Evolutionary conservation across 2,329 filamentous ascomycete species (phyloP), one percentile per base, ranked within the genome.

Genomic region (Pyrenochaeta sp.): DNA sequence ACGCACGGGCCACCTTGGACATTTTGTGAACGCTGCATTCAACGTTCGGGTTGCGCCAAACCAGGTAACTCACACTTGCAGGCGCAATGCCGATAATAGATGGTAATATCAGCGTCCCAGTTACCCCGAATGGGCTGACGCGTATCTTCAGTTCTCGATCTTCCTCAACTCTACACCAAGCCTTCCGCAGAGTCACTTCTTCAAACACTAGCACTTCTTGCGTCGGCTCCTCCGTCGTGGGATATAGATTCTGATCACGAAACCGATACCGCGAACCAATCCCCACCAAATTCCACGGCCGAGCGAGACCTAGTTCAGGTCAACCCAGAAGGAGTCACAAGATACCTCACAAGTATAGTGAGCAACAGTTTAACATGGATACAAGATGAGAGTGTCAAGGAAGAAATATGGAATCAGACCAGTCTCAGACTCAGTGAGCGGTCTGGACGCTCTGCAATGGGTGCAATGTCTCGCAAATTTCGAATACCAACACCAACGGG

Each of bases 141-240:
- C 11, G 10, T 29, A 5, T 13, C 3, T 31, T n/a, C 61, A 86
- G 84, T 85, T 44, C 75, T 87, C 44, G 88, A 93, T 63, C 82
- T 96, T 18, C 90, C 91, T n/a, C 89, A 91, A 63, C 79, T 93
- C 51, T 90, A 91, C 80, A 82, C 87, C 60, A 87, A 83, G 62
- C 92, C 92, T 6, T 77, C 84, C 14, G 85, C 83, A 45, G 73
- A 77, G 21, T 77, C 80, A 4, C 78, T 96, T 31, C 72, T 90
- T 35, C 72, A 78, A 18, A 82, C 83, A 18, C 81, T 96, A n/a
- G 73, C 81, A 22, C 74, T 82, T 19, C 79, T 96, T 23, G 80
- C 83, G 45, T 74, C 87, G 23, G 79, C 83, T 41, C 89, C 89
- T 15, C 82, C 82, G 3, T 81, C 86, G 39, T 92, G 88, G 88